Evolutionary conservation across 164 flowering plant species (phyloP), one percentile per base, ranked within the genome.

Genomic region (Aristolochia californica): DNA sequence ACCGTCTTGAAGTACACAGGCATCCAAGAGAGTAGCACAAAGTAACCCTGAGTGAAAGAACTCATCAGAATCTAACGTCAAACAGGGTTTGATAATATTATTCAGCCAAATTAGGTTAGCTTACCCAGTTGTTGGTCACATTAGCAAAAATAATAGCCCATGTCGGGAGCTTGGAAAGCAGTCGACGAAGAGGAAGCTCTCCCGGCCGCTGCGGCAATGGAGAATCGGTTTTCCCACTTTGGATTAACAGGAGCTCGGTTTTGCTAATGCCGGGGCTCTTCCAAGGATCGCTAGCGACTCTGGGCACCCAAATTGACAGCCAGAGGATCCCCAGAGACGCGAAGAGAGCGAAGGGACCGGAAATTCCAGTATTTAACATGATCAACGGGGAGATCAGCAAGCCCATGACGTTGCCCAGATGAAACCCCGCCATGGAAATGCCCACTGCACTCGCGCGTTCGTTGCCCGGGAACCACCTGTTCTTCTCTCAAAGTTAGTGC

Each of bases 21-120:
- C 98, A 93, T 93, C 98, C 98, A 93, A 30, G 97, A 82, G 47
- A 93, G 89, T 56, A 93, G 95, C 61, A 93, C 95, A 67, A 88
- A 93, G 72, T 93, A 93, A 17, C 98, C 98, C 98, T 91, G 40
- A 56, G 16, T 34, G 5, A 56, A n/a, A 18, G 5, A 48, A 16
- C 12, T 30, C 27, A 23, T 20, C 28, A 52, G 16, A 24, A 52
- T n/a, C 27, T 13, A 52, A 52, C 24, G 1, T 20, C 55, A 52
- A 52, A 24, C 23, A 21, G 13, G 22, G 27, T 21, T 5, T 13
- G 23, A 17, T 8, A 7, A 10, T 18, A 9, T 48, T 16, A 48
- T 48, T 48, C 18, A 52, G 55, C 4, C 28, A 52, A 52, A 3
- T 34, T 5, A 2, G 40, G 40, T 34, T 34, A 8, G 40, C 40